These are phyloP conservation scores for Beauveria sp. DNA, from an alignment of 2,329 filamentous ascomycete genomes.

Conservation along the genomic window DNA sequence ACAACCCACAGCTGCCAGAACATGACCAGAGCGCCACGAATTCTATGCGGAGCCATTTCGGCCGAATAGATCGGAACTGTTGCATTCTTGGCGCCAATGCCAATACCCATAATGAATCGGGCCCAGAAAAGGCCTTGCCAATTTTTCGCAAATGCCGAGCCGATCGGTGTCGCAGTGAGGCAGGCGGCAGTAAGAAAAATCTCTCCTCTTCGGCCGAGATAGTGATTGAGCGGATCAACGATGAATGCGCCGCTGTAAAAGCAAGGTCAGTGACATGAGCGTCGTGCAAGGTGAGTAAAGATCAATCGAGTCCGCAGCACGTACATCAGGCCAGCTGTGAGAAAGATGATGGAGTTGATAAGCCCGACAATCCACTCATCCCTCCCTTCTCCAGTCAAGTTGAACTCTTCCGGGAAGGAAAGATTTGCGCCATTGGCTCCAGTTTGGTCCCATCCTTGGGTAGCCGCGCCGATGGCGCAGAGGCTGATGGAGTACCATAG, in stretches of 20 bases:
- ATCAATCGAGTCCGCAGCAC: not conserved
- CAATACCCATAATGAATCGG: slow-evolving; percentile 60
- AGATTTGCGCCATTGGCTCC: slow-evolving; percentile 55
- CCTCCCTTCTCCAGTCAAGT: slow-evolving; percentile 28
- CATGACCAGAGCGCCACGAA: slow-evolving; percentile 71
- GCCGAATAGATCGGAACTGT: slow-evolving; percentile 66
- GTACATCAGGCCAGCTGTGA: slow-evolving; percentile 51
- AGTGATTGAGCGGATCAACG: slow-evolving; percentile 47
- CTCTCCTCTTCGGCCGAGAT: slow-evolving; percentile 57
- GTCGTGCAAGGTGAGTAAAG: not conserved
- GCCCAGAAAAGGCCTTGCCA: slow-evolving; percentile 61
- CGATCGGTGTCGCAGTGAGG: slow-evolving; percentile 44
- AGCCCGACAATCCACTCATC: slow-evolving; percentile 35
- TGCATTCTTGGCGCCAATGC: slow-evolving; percentile 57
- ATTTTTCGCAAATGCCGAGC: slow-evolving; percentile 50
- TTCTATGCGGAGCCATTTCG: slow-evolving; percentile 58
- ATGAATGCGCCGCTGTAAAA: slow-evolving; percentile 21
- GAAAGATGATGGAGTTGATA: slow-evolving; percentile 26
- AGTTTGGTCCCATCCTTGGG: slow-evolving; percentile 58
- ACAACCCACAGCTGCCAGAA: slow-evolving; percentile 50
- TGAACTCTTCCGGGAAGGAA: slow-evolving; percentile 43
- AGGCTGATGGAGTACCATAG: slow-evolving; percentile 39
- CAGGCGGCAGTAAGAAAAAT: slow-evolving; percentile 54
- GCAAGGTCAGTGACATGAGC: not conserved
- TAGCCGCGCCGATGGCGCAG: slow-evolving; percentile 49